Conservation (phyloP, 2,329 filamentous ascomycete genomes). For the Botryotinia globosa region DNA sequence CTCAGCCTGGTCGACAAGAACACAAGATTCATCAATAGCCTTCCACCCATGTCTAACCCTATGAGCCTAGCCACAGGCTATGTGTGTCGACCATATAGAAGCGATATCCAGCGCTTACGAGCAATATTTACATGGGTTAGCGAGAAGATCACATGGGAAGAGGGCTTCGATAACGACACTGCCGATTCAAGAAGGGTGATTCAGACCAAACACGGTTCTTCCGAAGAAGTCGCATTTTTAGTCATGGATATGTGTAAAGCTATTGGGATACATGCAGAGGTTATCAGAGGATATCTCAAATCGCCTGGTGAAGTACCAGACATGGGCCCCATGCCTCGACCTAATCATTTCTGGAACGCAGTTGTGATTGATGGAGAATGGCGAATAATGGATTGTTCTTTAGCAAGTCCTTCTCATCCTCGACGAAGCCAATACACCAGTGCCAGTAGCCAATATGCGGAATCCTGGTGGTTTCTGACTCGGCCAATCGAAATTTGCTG, state of each 20-base stretch:
- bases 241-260: constrained; percentile 92
- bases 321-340: constrained; percentile 73
- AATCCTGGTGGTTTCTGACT: constrained; percentile 91
- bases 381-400: constrained; percentile 92
- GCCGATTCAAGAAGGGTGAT: constrained; percentile 77
- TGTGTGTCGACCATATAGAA: constrained; percentile 89
- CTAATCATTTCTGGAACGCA: constrained; percentile 98
- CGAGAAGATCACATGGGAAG: constrained; percentile 95
- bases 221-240: constrained; percentile 84
- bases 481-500: constrained; percentile 88
- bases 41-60: constrained; percentile 79
- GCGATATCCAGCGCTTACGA: constrained; percentile 85
- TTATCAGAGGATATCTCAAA: constrained; percentile 88
- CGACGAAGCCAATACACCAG: constrained; percentile 74
- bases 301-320: constrained; percentile 80
- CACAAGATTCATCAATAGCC: constrained; percentile 79
- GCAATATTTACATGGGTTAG: constrained; percentile 97
- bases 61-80: constrained; percentile 84
- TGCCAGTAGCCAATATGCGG: constrained; percentile 65
- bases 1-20: constrained; percentile 92
- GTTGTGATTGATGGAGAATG: constrained; percentile 92
- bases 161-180: constrained; percentile 81
- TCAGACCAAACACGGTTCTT: constrained; percentile 76
- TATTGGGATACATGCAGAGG: constrained; percentile 81
- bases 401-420: constrained; percentile 89